Conservation (phyloP, 306 rosid genomes). For the Fragaria nilgerrensis region DNA sequence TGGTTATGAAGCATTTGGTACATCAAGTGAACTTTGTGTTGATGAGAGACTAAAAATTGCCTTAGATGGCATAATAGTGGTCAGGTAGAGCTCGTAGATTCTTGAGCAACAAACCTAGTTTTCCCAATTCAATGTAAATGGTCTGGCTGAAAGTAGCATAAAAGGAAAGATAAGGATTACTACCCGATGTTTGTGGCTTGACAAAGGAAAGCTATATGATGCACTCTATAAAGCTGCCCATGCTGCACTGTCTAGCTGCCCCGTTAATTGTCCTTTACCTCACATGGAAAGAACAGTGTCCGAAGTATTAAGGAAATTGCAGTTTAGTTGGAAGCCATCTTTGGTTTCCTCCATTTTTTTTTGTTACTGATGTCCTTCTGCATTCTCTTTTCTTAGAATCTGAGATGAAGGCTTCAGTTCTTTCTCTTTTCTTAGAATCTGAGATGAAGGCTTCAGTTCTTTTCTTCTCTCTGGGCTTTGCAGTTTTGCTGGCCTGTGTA, state of each 20-base stretch:
- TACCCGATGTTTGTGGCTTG: conserved; percentile 96
- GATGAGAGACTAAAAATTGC: conserved; percentile 96
- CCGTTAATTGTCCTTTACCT: conserved; percentile 70
- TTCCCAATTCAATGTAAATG: conserved; percentile 34
- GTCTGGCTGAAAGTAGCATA: conserved; percentile 48
- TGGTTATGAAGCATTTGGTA: conserved; percentile 96
- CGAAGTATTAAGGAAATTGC: conserved; percentile 69
- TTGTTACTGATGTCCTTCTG: no score
- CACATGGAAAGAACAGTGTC: conserved; percentile 93
- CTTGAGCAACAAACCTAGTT: conserved; percentile 17
- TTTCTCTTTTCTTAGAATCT: no score
- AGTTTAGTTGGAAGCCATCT: no score
- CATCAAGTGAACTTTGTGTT: conserved; percentile 77
- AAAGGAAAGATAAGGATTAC: conserved; percentile 88
- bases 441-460: no score
- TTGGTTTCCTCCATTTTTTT: no score
- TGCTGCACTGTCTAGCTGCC: conserved; percentile 91
- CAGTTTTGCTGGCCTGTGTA: no score
- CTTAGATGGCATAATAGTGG: conserved; percentile 91
- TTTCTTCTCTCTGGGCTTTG: no score
- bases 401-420: no score
- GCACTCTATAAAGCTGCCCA: conserved; percentile 92
- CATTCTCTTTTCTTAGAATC: no score
- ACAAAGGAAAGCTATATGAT: conserved; percentile 92
- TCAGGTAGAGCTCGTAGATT: conserved; percentile 59